Evolutionary conservation across 306 rosid genomes (phyloP).

Genomic region (Phaseolus lunatus): DNA sequence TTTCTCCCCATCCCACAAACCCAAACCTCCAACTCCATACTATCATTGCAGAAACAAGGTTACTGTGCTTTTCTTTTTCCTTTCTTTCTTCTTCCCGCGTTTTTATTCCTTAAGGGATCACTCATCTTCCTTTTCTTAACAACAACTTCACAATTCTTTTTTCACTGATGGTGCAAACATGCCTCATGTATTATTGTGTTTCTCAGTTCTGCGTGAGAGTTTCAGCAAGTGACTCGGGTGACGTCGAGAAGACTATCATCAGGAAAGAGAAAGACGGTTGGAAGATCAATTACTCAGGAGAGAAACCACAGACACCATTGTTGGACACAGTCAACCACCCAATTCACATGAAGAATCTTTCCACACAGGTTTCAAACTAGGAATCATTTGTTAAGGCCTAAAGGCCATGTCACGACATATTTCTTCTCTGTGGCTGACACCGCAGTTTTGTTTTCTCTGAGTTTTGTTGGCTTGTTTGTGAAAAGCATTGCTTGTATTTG

Average conservation of each 20-base stretch:
- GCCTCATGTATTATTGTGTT: constrained; percentile 9
- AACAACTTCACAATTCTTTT: neutral
- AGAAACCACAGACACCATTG: constrained; percentile 80
- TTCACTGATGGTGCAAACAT: neutral
- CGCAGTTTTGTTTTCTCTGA: neutral
- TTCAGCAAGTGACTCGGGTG: constrained; percentile 50
- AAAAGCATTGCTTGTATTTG: neutral
- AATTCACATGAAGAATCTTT: constrained; percentile 80
- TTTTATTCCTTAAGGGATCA: neutral
- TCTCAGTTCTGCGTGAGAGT: constrained; percentile 66
- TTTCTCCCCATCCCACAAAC: constrained; percentile 43
- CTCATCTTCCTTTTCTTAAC: neutral
- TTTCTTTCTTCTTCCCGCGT: neutral
- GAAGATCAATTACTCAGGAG: constrained; percentile 62
- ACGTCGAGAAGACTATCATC: constrained; percentile 50
- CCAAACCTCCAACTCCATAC: constrained; percentile 42
- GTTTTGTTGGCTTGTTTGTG: neutral
- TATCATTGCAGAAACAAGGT: constrained; percentile 65
- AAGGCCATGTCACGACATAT: neutral
- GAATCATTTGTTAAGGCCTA: neutral
- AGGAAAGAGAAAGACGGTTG: constrained; percentile 60
- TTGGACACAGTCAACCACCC: constrained; percentile 86
- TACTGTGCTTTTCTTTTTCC: neutral
- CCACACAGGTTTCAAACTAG: constrained; percentile 57
- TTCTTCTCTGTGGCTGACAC: constrained; percentile 8